Evolutionary conservation across 169 alveolate species (phyloP).

Genomic region (Prorocentrum cordatum): DNA sequence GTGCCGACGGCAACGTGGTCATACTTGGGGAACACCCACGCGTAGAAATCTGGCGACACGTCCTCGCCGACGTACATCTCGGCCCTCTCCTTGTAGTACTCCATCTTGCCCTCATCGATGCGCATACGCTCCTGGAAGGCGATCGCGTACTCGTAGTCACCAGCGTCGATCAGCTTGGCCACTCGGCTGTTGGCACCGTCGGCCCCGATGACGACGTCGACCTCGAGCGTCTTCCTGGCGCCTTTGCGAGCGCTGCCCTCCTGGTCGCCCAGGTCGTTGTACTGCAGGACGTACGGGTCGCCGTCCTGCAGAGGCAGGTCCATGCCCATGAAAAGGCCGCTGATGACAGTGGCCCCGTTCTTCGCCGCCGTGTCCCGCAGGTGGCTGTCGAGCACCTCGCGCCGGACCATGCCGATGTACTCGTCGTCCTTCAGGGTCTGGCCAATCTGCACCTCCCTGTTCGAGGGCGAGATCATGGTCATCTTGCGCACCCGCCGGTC

Average conservation of each 20-base stretch:
- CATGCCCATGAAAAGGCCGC: neutral
- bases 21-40: slow-evolving; percentile 63
- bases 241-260: neutral
- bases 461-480: slow-evolving; percentile 65
- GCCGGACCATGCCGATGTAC: slow-evolving; percentile 39
- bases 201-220: neutral
- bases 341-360: neutral
- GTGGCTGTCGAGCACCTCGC: slow-evolving; percentile 24
- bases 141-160: slow-evolving; percentile 19
- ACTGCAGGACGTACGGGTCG: neutral
- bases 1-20: slow-evolving; percentile 63
- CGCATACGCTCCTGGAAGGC: slow-evolving; percentile 53
- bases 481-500: slow-evolving; percentile 14
- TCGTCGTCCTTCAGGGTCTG: slow-evolving; percentile 28
- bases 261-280: neutral
- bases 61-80: slow-evolving; percentile 66
- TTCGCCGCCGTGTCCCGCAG: neutral
- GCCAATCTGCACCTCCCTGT: slow-evolving; percentile 64
- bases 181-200: neutral
- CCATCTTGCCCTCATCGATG: slow-evolving; percentile 29
- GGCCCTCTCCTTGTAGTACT: slow-evolving; percentile 30
- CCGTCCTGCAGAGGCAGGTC: neutral
- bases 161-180: neutral
- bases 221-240: neutral
- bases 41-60: slow-evolving; percentile 52